Evolutionary conservation across 345 rosid genomes (phyloP), one percentile per base, ranked within the genome.

Genomic region (Erucastrum elatum): DNA sequence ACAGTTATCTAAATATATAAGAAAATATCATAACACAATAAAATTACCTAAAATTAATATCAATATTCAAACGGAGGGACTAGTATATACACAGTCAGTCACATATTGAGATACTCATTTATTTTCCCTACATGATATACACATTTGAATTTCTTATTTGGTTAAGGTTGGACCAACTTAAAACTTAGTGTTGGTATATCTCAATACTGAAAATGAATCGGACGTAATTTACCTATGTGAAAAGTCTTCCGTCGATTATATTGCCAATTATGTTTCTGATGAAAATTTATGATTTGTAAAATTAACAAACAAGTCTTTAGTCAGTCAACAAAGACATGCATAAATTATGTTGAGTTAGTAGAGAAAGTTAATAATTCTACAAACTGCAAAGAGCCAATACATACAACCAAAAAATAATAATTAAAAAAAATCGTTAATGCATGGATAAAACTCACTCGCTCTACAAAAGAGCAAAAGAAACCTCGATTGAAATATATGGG

Each of bases 381-480:
- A 55, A 29, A 17, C 13, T 64, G 65, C 63, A 64, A 77, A 39
- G 31, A 71, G 44, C 59, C 72, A 77, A 31, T 41, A 13, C 41
- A 65, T 64, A 37, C 34, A 64, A 77, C 44, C 6, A 27, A 13
- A 44, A 44, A 0, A 44, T 1, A 31, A 71, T 29, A 4, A 26
- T 6, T 17, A 39, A 46, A 10, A 35, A 35, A 55, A 64, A 64
- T 31, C 2, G 49, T 41, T 56, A 58, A n/a, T 25, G 70, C 70
- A 55, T 71, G 64, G 21, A 44, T 67, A 25, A 71, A 78, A 21
- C n/a, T 58, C 72, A 41, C 21, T 78, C 68, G 33, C 53, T 29
- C 6, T 29, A 58, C 46, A 30, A 59, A 67, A 41, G 34, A 64
- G 27, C 56, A 70, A 61, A 33, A 46, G 2, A 21, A 58, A 59